Conservation (phyloP, 2,329 filamentous ascomycete species). For the Apiospora rasikravindrae region DNA sequence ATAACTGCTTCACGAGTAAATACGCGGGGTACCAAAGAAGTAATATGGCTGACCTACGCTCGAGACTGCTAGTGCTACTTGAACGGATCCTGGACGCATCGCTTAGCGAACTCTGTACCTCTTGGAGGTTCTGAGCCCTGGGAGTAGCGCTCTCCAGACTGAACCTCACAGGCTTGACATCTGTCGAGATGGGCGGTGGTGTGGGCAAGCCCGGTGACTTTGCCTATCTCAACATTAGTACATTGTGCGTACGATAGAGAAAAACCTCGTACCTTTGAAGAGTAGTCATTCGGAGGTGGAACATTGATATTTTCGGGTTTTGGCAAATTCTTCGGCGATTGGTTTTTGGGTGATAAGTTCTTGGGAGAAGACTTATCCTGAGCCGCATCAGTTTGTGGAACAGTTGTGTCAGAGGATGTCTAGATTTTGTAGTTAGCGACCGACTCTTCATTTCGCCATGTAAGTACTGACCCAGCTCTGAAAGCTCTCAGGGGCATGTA, state of each 20-base stretch:
- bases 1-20: constrained; percentile 53
- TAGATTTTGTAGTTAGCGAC: constrained; percentile 35
- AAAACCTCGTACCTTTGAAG: constrained; percentile 40
- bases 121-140: constrained; percentile 80
- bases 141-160: constrained; percentile 76
- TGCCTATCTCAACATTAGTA: constrained; percentile 32
- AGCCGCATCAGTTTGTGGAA: constrained; percentile 41
- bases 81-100: constrained; percentile 64
- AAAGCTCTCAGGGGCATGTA: constrained; percentile 87
- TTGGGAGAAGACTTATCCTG: constrained; percentile 44
- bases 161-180: constrained; percentile 70
- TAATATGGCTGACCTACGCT: constrained; percentile 57
- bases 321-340: constrained; percentile 44
- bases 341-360: constrained; percentile 24
- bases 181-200: constrained; percentile 77
- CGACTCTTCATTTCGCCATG: not conserved
- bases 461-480: constrained; percentile 68
- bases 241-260: not conserved
- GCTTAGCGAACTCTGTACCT: constrained; percentile 63
- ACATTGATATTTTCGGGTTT: constrained; percentile 43
- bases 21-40: not conserved
- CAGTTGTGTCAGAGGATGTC: constrained; percentile 48
- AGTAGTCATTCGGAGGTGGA: constrained; percentile 41
- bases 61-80: constrained; percentile 75
- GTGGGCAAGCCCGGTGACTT: constrained; percentile 53